Conservation (phyloP, 2,329 filamentous ascomycete genomes). For the Pyrenochaeta sp. region DNA sequence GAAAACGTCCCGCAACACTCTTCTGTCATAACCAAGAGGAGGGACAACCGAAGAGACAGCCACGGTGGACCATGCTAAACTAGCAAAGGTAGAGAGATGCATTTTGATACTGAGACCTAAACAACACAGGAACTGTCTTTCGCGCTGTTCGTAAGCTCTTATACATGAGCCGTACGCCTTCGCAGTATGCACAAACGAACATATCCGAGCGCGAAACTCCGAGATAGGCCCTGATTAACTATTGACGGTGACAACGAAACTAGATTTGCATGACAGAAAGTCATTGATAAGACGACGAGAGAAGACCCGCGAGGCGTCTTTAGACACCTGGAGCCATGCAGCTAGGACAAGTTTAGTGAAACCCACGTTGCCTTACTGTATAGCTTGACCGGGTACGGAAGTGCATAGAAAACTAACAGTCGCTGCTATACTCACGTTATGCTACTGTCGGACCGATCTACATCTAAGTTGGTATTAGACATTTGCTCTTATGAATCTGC, state of each 20-base stretch:
- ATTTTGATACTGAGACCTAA: background rate
- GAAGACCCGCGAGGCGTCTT: background rate
- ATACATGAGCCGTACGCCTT: background rate
- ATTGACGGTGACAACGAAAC: constrained; percentile 2
- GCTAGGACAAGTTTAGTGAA: background rate
- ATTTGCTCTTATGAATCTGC: background rate
- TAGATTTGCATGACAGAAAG: constrained; percentile 3
- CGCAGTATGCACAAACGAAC: background rate
- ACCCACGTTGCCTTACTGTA: background rate
- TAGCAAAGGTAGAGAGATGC: constrained; percentile 3
- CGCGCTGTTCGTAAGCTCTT: background rate
- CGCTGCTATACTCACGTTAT: background rate
- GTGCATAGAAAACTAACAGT: background rate
- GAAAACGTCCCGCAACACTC: constrained; percentile 27
- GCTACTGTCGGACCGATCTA: background rate
- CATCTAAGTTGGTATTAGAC: background rate
- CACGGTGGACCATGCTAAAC: background rate
- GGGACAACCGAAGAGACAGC: constrained; percentile 18
- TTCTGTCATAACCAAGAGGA: constrained; percentile 32
- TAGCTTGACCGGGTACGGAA: background rate
- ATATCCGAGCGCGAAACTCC: background rate
- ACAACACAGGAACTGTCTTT: background rate
- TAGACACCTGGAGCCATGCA: background rate
- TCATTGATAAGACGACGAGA: constrained; percentile 1
- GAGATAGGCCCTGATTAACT: constrained; percentile 4